These are phyloP conservation scores for Ilyonectria sp. DNA, from an alignment of 2,329 filamentous ascomycete genomes.

Conservation along the genomic window DNA sequence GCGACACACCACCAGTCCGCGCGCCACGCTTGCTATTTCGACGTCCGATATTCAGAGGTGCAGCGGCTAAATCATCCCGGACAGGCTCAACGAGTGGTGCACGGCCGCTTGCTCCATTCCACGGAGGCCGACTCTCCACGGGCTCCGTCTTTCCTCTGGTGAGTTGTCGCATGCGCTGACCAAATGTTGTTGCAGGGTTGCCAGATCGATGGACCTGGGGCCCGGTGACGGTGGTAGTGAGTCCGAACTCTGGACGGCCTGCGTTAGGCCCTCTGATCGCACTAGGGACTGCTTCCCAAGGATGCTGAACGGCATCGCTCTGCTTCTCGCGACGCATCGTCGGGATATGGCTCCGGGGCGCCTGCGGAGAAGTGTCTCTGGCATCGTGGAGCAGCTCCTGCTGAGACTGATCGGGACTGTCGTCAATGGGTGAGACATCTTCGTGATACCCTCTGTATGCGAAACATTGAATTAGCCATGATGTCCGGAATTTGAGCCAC, in stretches of 20 bases:
- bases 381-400: constrained; percentile 39
- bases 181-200: constrained; percentile 50
- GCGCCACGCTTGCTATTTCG: constrained; percentile 63
- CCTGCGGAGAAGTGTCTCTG: constrained; percentile 33
- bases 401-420: constrained; percentile 56
- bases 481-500: constrained; percentile 22
- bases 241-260: constrained; percentile 35
- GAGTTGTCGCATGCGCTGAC: constrained; percentile 53
- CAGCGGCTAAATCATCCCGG: constrained; percentile 69
- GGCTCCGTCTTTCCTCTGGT: constrained; percentile 55
- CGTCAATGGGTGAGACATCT: constrained; percentile 70
- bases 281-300: constrained; percentile 40
- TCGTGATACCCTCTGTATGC: constrained; percentile 45
- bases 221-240: constrained; percentile 48
- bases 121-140: constrained; percentile 69
- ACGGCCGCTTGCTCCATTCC: constrained; percentile 82
- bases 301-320: constrained; percentile 27
- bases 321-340: constrained; percentile 66
- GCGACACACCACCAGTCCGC: constrained; percentile 47
- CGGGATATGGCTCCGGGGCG: constrained; percentile 62
- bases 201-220: constrained; percentile 40
- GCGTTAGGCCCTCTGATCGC: constrained; percentile 21
- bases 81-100: constrained; percentile 75
- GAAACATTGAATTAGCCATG: constrained; percentile 43
- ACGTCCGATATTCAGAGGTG: constrained; percentile 70